Evolutionary conservation across 495 filamentous ascomycete genomes (phyloP).

Genomic region (Penicillium manginii): DNA sequence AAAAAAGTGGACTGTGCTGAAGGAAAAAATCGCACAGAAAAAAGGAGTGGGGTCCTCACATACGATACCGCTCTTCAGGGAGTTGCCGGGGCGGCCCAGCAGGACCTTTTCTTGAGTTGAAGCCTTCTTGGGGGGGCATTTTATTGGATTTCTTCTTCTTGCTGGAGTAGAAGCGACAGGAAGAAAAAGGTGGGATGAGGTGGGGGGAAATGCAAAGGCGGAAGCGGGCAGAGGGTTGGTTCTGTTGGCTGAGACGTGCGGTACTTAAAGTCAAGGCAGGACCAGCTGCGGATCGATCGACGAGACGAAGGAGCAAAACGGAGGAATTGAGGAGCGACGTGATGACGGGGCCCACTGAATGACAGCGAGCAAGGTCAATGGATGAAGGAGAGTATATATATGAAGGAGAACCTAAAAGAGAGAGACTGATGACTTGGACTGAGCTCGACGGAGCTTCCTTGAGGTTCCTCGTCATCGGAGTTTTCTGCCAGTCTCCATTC

Average conservation of each 20-base stretch:
- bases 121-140: constrained; percentile 61
- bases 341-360: constrained; percentile 39
- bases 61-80: constrained; percentile 99
- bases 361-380: constrained; percentile 31
- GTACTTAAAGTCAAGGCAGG: constrained; percentile 41
- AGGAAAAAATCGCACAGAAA: constrained; percentile 32
- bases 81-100: constrained; percentile 95
- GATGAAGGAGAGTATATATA: constrained; percentile 5
- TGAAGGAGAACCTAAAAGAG: constrained; percentile 19
- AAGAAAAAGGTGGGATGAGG: constrained; percentile 33
- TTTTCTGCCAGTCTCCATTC: constrained; percentile 29
- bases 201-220: constrained; percentile 35
- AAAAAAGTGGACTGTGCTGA: constrained; percentile 45
- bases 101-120: constrained; percentile 59
- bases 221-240: constrained; percentile 27
- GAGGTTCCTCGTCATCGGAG: constrained; percentile 26
- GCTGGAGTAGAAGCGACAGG: constrained; percentile 47
- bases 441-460: not conserved
- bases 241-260: too few species aligned
- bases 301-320: constrained; percentile 37
- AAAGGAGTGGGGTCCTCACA: constrained; percentile 58
- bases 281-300: constrained; percentile 54
- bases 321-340: constrained; percentile 39
- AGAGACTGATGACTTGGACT: not conserved
- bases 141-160: constrained; percentile 52